Conservation (phyloP, 768 basidiomycete species). For the Tephrocybe sp. region DNA sequence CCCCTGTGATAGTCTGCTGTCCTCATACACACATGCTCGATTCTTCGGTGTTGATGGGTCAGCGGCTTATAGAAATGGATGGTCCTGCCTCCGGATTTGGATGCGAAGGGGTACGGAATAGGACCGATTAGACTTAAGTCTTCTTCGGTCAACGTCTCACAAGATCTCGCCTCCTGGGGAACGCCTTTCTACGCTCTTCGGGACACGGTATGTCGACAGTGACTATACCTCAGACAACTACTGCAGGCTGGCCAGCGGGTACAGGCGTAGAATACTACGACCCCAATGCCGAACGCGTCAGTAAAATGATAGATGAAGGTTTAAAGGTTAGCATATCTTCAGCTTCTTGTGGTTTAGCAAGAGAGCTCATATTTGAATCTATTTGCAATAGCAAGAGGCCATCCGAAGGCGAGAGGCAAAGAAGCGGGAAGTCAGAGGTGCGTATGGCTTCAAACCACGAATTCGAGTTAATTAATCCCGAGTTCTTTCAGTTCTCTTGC, state of each 20-base stretch:
- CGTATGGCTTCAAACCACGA: neutral
- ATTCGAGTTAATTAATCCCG: neutral
- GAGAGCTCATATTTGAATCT: neutral
- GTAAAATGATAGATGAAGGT: conserved; percentile 16
- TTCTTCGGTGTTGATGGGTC: conserved; percentile 5
- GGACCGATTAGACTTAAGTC: conserved; percentile 1
- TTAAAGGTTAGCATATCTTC: conserved; percentile 11
- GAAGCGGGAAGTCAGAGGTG: conserved; percentile 17
- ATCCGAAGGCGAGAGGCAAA: conserved; percentile 10
- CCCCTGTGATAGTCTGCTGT: neutral
- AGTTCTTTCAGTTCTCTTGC: conserved; percentile 11
- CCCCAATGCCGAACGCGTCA: conserved; percentile 11
- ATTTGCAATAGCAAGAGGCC: conserved; percentile 11
- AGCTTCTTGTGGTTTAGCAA: neutral
- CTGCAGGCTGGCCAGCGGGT: conserved; percentile 6
- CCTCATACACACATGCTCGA: conserved; percentile 7
- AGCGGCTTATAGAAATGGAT: conserved; percentile 1
- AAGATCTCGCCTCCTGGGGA: neutral
- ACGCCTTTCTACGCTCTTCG: neutral
- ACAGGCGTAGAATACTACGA: conserved; percentile 11
- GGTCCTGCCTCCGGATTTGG: conserved; percentile 4
- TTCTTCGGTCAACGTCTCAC: neutral
- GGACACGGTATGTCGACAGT: conserved; percentile 5
- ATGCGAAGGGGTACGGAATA: neutral
- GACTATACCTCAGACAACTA: neutral